These are phyloP conservation scores for Penicillium salamii DNA, from an alignment of 495 filamentous ascomycete species.

Conservation along the genomic window DNA sequence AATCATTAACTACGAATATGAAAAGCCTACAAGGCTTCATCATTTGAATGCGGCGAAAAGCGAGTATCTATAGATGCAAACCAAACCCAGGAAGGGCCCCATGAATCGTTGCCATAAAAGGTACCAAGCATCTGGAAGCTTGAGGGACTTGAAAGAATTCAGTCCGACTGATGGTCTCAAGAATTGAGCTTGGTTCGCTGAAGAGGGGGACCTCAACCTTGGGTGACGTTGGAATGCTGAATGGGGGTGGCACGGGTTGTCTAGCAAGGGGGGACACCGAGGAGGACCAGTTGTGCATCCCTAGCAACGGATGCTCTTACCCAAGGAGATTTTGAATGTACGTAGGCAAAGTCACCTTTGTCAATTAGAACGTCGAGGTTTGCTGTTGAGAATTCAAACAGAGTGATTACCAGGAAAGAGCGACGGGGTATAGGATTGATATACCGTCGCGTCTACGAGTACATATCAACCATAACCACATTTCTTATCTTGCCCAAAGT, in stretches of 20 bases:
- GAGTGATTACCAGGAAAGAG: conserved; percentile 2
- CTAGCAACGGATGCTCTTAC: background rate
- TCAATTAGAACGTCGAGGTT: no score
- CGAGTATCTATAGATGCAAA: no score
- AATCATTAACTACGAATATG: no score
- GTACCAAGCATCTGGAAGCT: no score
- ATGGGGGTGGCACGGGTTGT: conserved; percentile 5
- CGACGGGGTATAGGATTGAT: no score
- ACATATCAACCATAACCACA: background rate
- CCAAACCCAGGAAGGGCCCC: no score
- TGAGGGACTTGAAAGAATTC: background rate
- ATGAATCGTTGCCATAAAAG: no score
- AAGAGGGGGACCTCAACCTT: conserved; percentile 4
- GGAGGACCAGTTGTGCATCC: conserved; percentile 8
- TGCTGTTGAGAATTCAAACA: no score
- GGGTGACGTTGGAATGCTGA: conserved; percentile 15
- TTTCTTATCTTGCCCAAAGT: conserved; percentile 10
- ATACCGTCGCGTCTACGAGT: no score
- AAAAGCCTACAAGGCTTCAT: no score
- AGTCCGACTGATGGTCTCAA: background rate
- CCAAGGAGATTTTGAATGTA: background rate
- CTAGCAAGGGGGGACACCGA: conserved; percentile 20
- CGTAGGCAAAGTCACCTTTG: no score
- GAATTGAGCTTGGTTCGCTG: conserved; percentile 5
- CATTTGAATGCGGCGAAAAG: no score